Percentiles rank a stretch among this genome's conserved stretches.
phyloP scores from a whole-genome alignment of 2,329 filamentous ascomycete species.

The Hymenoscyphus albidus region DNA sequence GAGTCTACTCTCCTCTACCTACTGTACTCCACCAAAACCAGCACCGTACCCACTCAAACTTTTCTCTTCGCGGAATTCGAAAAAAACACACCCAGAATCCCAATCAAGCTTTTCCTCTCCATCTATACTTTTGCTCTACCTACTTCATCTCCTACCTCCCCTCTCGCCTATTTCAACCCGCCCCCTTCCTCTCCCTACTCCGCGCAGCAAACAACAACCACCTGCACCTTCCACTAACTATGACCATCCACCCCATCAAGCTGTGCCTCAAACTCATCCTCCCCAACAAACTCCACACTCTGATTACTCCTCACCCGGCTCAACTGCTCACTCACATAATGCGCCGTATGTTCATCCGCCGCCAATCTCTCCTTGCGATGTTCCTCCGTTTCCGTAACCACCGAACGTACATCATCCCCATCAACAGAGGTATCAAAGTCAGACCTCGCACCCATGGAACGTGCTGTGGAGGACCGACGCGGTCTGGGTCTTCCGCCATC shows the following conservation, averaged over 20 bases:
- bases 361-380: constrained; percentile 47
- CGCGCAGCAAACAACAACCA: too few relatives aligned
- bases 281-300: constrained; percentile 38
- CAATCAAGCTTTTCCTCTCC: too few relatives aligned
- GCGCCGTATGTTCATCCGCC: constrained; percentile 68
- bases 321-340: constrained; percentile 79
- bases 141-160: too few relatives aligned
- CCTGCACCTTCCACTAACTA: neutral
- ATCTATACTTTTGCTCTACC: too few relatives aligned
- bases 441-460: constrained; percentile 79
- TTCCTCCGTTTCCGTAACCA: constrained; percentile 52
- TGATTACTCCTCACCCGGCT: constrained; percentile 60
- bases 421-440: constrained; percentile 61
- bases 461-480: constrained; percentile 74
- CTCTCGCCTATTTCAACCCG: too few relatives aligned
- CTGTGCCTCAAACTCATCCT: constrained; percentile 61
- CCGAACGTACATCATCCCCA: constrained; percentile 43
- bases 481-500: constrained; percentile 47
- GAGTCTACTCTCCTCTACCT: too few relatives aligned
- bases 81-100: too few relatives aligned
- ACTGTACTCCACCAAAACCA: too few relatives aligned
- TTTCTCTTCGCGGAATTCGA: too few relatives aligned
- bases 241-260: constrained; percentile 40
- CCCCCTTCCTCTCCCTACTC: too few relatives aligned
- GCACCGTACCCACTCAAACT: too few relatives aligned